phyloP scores from a whole-genome alignment of 768 basidiomycete genomes.

The Leccinellum luteum region DNA sequence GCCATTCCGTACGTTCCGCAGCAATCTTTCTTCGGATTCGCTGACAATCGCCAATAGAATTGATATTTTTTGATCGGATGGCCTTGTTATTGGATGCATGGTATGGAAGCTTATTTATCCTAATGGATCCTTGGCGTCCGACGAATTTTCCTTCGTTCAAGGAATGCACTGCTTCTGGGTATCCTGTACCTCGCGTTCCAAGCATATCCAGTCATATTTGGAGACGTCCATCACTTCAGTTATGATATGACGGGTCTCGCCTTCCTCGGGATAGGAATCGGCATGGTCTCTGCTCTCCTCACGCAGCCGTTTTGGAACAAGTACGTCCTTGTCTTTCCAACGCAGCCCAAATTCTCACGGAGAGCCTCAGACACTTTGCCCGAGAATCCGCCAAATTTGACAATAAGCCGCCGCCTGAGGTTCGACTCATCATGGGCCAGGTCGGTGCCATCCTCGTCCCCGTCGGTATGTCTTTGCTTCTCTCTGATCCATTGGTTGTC shows the following conservation, averaged over 20 bases:
- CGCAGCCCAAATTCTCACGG: background rate
- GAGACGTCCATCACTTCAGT: constrained; percentile 48
- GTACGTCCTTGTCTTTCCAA: constrained; percentile 5
- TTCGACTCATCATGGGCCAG: constrained; percentile 62
- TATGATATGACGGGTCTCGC: constrained; percentile 47
- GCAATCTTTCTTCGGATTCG: background rate
- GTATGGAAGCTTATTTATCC: constrained; percentile 35
- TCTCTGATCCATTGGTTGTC: background rate
- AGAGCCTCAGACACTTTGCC: constrained; percentile 33
- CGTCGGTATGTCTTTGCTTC: constrained; percentile 38
- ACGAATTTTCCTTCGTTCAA: constrained; percentile 10
- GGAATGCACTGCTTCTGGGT: constrained; percentile 41
- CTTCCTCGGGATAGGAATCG: constrained; percentile 51
- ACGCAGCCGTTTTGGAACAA: constrained; percentile 48
- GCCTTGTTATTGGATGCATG: constrained; percentile 68
- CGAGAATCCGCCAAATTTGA: constrained; percentile 38
- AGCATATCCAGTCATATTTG: constrained; percentile 55
- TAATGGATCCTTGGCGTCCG: background rate
- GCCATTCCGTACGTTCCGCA: constrained; percentile 61
- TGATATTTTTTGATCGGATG: constrained; percentile 71
- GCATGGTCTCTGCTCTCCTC: constrained; percentile 39
- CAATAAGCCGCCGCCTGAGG: constrained; percentile 61
- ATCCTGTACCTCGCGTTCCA: constrained; percentile 53
- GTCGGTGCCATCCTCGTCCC: constrained; percentile 67
- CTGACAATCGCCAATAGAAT: constrained; percentile 37